phyloP scores from a whole-genome alignment of 2,329 filamentous ascomycete genomes.

The Elsinoe ampelina region DNA sequence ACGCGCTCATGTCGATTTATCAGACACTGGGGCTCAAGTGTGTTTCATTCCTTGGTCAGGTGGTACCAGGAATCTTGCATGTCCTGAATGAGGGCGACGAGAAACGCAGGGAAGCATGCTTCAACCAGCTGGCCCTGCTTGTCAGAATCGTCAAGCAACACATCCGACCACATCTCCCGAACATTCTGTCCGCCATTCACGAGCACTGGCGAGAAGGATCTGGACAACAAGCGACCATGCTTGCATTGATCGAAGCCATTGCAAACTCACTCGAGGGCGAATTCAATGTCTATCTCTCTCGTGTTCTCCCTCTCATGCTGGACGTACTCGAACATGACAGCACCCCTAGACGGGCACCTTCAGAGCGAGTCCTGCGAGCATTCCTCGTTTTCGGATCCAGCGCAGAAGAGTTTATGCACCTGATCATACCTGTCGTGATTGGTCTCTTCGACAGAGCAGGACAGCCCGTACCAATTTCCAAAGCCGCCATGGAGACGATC shows the following conservation, averaged over 20 bases:
- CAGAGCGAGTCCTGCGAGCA: constrained; percentile 84
- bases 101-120: constrained; percentile 83
- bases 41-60: constrained; percentile 85
- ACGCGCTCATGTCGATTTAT: constrained; percentile 98
- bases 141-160: constrained; percentile 95
- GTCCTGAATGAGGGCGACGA: constrained; percentile 77
- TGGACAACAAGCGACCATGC: constrained; percentile 79
- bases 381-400: constrained; percentile 94
- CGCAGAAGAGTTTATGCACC: constrained; percentile 97
- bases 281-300: constrained; percentile 92
- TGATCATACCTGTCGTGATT: constrained; percentile 93
- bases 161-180: constrained; percentile 79
- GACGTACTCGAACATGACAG: constrained; percentile 82
- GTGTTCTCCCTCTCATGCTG: constrained; percentile 85
- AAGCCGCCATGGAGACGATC: constrained; percentile 86
- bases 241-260: constrained; percentile 87
- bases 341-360: constrained; percentile 65
- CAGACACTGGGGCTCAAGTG: constrained; percentile 92
- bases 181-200: constrained; percentile 76
- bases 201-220: constrained; percentile 81
- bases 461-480: constrained; percentile 69
- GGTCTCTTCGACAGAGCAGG: constrained; percentile 84
- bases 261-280: constrained; percentile 90
- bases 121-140: constrained; percentile 87
- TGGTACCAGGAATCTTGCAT: constrained; percentile 84